A percentile compares a stretch with the other conserved stretches of the same genome.
Evolutionary conservation across 768 basidiomycete genomes (phyloP).

Genomic region (Cubamyces lactineus): DNA sequence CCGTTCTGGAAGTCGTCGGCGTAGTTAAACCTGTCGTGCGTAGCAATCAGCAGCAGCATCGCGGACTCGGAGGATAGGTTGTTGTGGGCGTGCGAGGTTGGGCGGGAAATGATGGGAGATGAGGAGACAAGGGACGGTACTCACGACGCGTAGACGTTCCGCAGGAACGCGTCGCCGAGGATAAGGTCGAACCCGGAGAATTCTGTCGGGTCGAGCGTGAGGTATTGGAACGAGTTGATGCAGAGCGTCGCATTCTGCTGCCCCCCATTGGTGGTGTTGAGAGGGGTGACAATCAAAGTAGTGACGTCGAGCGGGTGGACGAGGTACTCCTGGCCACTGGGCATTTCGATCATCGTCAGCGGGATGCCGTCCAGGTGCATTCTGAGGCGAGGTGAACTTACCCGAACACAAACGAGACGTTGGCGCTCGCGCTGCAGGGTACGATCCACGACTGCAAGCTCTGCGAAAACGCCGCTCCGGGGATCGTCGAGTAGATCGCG

Average conservation of each 20-base stretch:
- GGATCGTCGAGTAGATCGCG: slow-evolving; percentile 37
- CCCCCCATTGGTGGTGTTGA: not conserved
- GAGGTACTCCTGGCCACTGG: slow-evolving; percentile 43
- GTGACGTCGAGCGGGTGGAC: slow-evolving; percentile 41
- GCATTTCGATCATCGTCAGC: not conserved
- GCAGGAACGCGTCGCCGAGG: slow-evolving; percentile 40
- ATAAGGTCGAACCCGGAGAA: slow-evolving; percentile 34
- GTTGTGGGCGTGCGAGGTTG: not conserved
- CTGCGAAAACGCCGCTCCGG: slow-evolving; percentile 30
- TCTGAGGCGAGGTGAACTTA: slow-evolving; percentile 10
- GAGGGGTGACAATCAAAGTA: slow-evolving; percentile 27
- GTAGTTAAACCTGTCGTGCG: slow-evolving; percentile 30
- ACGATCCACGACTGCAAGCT: slow-evolving; percentile 33
- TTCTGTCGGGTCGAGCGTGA: slow-evolving; percentile 22
- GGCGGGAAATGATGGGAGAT: not conserved
- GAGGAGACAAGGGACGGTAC: not conserved
- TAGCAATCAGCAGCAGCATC: not conserved
- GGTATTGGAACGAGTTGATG: slow-evolving; percentile 34
- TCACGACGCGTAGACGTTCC: slow-evolving; percentile 40
- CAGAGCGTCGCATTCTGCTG: slow-evolving; percentile 32
- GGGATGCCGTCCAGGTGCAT: too few species aligned
- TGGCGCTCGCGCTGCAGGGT: slow-evolving; percentile 35
- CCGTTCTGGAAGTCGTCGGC: slow-evolving; percentile 26
- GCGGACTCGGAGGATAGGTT: not conserved
- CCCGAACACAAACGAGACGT: slow-evolving; percentile 37